Conservation (phyloP, 768 basidiomycete species). For the Holtermannia corniformis region DNA sequence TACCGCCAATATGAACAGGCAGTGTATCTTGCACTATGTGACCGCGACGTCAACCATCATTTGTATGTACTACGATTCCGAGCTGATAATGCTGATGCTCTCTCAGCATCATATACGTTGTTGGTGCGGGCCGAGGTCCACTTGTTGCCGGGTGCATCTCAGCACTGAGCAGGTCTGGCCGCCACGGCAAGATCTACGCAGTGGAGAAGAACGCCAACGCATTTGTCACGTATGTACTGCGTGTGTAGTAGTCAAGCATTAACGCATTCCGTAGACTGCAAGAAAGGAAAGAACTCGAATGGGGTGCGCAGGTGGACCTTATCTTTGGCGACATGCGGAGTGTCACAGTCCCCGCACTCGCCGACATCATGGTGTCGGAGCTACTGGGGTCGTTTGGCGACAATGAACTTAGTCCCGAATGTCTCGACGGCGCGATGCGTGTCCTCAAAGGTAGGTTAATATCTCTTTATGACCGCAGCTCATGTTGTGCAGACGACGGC, state of each 20-base stretch:
- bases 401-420: slow-evolving; percentile 96
- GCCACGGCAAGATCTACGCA: slow-evolving; percentile 64
- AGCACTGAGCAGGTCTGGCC: slow-evolving; percentile 60
- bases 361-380: slow-evolving; percentile 91
- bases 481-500: slow-evolving; percentile 59
- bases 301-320: slow-evolving; percentile 68
- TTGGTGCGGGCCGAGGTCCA: slow-evolving; percentile 90
- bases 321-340: slow-evolving; percentile 92
- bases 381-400: slow-evolving; percentile 95
- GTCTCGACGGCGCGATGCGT: slow-evolving; percentile 87
- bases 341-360: slow-evolving; percentile 70
- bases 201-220: slow-evolving; percentile 97
- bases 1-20: slow-evolving; percentile 93
- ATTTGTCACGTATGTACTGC: slow-evolving; percentile 69
- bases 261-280: slow-evolving; percentile 56
- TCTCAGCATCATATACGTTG: slow-evolving; percentile 73
- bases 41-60: slow-evolving; percentile 53
- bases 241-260: background rate
- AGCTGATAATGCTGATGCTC: slow-evolving; percentile 1
- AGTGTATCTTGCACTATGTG: slow-evolving; percentile 55
- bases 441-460: slow-evolving; percentile 67
- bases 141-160: slow-evolving; percentile 73
- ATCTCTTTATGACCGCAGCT: background rate
- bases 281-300: slow-evolving; percentile 67
- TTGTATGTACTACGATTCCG: slow-evolving; percentile 48